Percentiles rank a stretch among this genome's conserved stretches.
Evolutionary conservation across 208 protist genomes (phyloP).

Genomic region (Trypanosoma melophagium): DNA sequence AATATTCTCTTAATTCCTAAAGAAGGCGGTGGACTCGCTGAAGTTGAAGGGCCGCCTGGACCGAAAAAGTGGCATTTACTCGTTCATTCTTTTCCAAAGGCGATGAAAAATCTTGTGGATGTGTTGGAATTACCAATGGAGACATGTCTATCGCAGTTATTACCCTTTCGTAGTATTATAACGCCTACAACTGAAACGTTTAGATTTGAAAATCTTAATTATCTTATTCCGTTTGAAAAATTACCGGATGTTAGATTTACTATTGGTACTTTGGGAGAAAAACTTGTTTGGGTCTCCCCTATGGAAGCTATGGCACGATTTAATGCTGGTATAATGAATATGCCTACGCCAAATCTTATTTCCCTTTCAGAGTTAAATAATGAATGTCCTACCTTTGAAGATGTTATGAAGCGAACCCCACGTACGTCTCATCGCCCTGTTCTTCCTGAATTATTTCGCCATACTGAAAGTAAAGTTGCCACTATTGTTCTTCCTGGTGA

Average conservation of each 20-base stretch:
- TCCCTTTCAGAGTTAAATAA: slow-evolving; percentile 81
- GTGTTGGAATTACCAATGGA: slow-evolving; percentile 88
- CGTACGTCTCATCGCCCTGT: slow-evolving; percentile 42
- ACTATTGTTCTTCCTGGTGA: slow-evolving; percentile 86
- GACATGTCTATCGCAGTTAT: slow-evolving; percentile 54
- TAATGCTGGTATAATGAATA: slow-evolving; percentile 90
- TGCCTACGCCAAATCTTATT: slow-evolving; percentile 87
- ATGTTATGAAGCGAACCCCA: slow-evolving; percentile 61
- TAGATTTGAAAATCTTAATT: slow-evolving; percentile 79
- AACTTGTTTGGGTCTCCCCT: slow-evolving; percentile 87
- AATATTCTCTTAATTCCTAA: slow-evolving; percentile 84
- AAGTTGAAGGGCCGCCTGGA: slow-evolving; percentile 86
- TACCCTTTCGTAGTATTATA: slow-evolving; percentile 73
- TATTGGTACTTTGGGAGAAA: slow-evolving; percentile 65
- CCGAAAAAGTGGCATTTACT: slow-evolving; percentile 80
- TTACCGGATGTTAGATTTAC: slow-evolving; percentile 80
- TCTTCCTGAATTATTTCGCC: slow-evolving; percentile 67
- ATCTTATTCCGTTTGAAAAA: slow-evolving; percentile 74
- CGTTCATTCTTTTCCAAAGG: slow-evolving; percentile 51
- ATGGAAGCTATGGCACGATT: slow-evolving; percentile 89
- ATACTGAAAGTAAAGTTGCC: slow-evolving; percentile 68
- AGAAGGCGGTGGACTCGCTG: slow-evolving; percentile 76
- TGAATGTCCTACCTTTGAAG: slow-evolving; percentile 74
- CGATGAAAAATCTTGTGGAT: slow-evolving; percentile 77
- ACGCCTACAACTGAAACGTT: slow-evolving; percentile 84